Evolutionary conservation across 768 basidiomycete genomes (phyloP).

Genomic region (Hygrocybe coccinea): DNA sequence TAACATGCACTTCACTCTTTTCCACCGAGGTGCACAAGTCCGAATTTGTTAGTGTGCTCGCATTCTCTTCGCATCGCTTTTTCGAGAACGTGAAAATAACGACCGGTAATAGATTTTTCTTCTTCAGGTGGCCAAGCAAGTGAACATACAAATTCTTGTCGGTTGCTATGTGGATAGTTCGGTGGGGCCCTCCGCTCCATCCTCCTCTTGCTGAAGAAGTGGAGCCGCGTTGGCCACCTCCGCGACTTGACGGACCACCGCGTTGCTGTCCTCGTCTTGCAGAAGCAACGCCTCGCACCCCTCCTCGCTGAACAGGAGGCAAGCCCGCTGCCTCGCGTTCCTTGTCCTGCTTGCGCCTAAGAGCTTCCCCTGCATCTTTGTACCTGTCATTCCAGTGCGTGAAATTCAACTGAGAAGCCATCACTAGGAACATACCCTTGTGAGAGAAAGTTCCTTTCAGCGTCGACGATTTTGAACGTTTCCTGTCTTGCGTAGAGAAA

Average conservation of each 20-base stretch:
- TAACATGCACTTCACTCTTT: slow-evolving; percentile 95
- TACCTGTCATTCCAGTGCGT: slow-evolving; percentile 53
- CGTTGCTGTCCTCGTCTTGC: slow-evolving; percentile 56
- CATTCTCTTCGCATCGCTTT: slow-evolving; percentile 95
- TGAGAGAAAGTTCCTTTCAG: slow-evolving; percentile 63
- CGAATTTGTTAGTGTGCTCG: slow-evolving; percentile 77
- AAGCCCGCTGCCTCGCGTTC: slow-evolving; percentile 94
- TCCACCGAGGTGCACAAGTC: slow-evolving; percentile 87
- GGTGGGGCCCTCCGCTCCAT: slow-evolving; percentile 37
- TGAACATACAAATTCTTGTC: slow-evolving; percentile 96
- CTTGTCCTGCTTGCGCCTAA: slow-evolving; percentile 94
- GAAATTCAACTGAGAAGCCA: neutral
- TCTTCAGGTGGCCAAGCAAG: slow-evolving; percentile 78
- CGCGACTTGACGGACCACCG: slow-evolving; percentile 38
- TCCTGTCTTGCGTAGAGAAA: slow-evolving; percentile 94
- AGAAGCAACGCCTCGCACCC: slow-evolving; percentile 66
- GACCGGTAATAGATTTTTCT: slow-evolving; percentile 82
- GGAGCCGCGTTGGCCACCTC: slow-evolving; percentile 36
- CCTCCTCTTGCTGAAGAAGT: slow-evolving; percentile 28
- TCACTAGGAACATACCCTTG: slow-evolving; percentile 53
- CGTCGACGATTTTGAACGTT: slow-evolving; percentile 87
- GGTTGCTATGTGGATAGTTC: slow-evolving; percentile 60
- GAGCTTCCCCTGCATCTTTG: slow-evolving; percentile 83
- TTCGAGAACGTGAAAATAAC: slow-evolving; percentile 98
- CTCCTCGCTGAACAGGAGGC: slow-evolving; percentile 76